A percentile compares a stretch with the other conserved stretches of the same genome.
phyloP scores from a whole-genome alignment of 2,329 filamentous ascomycete species.

The Epicoccum sorghinum region DNA sequence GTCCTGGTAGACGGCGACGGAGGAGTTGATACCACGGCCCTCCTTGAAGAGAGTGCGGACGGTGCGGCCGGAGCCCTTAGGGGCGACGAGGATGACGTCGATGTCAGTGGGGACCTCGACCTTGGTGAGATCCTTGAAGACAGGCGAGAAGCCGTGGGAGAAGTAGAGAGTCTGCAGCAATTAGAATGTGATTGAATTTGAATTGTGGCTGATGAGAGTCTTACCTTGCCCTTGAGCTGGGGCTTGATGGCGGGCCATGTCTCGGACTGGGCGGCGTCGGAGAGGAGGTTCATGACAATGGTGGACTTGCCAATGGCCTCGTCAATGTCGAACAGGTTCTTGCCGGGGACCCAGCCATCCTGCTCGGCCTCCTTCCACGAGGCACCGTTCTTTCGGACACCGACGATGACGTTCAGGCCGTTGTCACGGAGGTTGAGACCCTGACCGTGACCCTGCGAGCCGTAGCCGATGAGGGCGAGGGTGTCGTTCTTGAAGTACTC shows the following conservation, averaged over 20 bases:
- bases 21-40: constrained; percentile 99
- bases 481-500: constrained; percentile 99
- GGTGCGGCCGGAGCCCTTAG: constrained; percentile 98
- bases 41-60: constrained; percentile 98
- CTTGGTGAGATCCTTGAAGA: constrained; percentile 99
- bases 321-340: constrained; percentile 98
- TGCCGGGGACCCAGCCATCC: constrained; percentile 97
- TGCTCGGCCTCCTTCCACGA: constrained; percentile 98
- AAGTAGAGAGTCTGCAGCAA: constrained; percentile 89
- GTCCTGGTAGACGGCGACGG: constrained; percentile 97
- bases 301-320: constrained; percentile 93
- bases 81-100: constrained; percentile 98
- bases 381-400: constrained; percentile 96
- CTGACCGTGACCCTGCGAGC: constrained; percentile 97
- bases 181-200: constrained; percentile 30
- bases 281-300: constrained; percentile 99
- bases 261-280: constrained; percentile 96
- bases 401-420: constrained; percentile 97
- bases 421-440: constrained; percentile 99
- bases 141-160: constrained; percentile 99
- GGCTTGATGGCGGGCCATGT: constrained; percentile 99
- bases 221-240: constrained; percentile 96
- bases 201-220: background rate
- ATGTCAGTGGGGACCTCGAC: constrained; percentile 95
- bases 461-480: constrained; percentile 98